Evolutionary conservation across 768 basidiomycete genomes (phyloP).

Genomic region (Hypsizygus marmoreus): DNA sequence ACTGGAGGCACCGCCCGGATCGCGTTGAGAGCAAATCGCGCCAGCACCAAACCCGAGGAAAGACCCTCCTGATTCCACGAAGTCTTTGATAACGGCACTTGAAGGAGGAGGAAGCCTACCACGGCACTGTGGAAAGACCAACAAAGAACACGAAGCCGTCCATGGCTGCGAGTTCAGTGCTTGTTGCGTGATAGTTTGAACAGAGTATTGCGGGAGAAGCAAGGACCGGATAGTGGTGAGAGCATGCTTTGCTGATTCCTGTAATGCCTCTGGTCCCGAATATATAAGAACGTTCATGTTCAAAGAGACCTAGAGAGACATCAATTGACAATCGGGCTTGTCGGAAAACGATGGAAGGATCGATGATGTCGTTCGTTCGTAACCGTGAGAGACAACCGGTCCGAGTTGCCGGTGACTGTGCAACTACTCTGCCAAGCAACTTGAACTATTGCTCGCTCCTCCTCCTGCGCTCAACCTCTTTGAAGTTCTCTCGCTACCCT

Average conservation of each 20-base stretch:
- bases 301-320: not conserved
- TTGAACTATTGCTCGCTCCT: too few relatives aligned
- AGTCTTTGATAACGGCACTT: slow-evolving; percentile 53
- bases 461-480: too few relatives aligned
- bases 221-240: slow-evolving; percentile 51
- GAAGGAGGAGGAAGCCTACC: slow-evolving; percentile 41
- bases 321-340: too few relatives aligned
- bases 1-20: slow-evolving; percentile 18
- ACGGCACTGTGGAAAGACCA: slow-evolving; percentile 73
- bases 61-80: slow-evolving; percentile 68
- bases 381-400: too few relatives aligned
- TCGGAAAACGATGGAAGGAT: too few relatives aligned
- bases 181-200: slow-evolving; percentile 65
- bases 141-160: slow-evolving; percentile 70
- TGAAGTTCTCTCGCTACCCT: too few relatives aligned
- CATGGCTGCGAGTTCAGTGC: slow-evolving; percentile 73
- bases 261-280: slow-evolving; percentile 59
- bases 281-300: slow-evolving; percentile 79
- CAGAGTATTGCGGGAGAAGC: slow-evolving; percentile 75
- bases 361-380: too few relatives aligned
- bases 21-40: slow-evolving; percentile 42
- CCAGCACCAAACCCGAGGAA: slow-evolving; percentile 67
- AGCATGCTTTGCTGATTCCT: slow-evolving; percentile 43
- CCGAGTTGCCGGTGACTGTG: too few relatives aligned
- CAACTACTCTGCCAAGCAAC: too few relatives aligned